Conservation (phyloP, 495 filamentous ascomycete species). For the Chlorociboria aeruginascens region DNA sequence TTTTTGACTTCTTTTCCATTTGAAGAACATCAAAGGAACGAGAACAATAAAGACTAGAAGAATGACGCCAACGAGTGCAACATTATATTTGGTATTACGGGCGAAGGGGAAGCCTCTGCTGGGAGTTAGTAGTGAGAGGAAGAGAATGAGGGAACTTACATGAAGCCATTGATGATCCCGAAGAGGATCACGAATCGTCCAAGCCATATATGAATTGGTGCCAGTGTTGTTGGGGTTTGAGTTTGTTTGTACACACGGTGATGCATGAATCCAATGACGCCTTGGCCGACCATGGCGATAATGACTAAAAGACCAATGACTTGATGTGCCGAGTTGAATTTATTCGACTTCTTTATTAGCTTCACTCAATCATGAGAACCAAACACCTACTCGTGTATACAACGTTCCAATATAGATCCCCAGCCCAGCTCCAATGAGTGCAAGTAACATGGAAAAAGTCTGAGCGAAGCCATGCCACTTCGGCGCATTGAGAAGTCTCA, state of each 20-base stretch:
- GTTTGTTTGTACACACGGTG: constrained; percentile 35
- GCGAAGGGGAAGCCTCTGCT: constrained; percentile 29
- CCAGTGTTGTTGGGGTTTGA: constrained; percentile 30
- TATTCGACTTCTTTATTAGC: constrained; percentile 28
- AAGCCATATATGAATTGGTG: constrained; percentile 35
- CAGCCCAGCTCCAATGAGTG: constrained; percentile 33
- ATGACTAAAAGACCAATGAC: constrained; percentile 43
- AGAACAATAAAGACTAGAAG: constrained; percentile 19
- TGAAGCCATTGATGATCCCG: constrained; percentile 38
- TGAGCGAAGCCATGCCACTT: constrained; percentile 39
- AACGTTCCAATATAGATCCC: constrained; percentile 36
- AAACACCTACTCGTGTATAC: constrained; percentile 36
- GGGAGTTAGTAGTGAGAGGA: neutral
- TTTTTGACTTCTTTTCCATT: neutral
- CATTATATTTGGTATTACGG: constrained; percentile 23
- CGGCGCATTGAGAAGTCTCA: constrained; percentile 33
- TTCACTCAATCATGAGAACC: neutral
- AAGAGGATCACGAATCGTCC: constrained; percentile 37
- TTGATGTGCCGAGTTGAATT: constrained; percentile 43
- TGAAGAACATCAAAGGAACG: constrained; percentile 7
- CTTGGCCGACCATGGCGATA: constrained; percentile 33
- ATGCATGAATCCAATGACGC: constrained; percentile 34
- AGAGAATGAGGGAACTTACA: constrained; percentile 20
- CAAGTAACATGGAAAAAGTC: constrained; percentile 28
- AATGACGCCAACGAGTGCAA: constrained; percentile 23